Percentiles rank a stretch among this genome's conserved stretches.
Evolutionary conservation across 2,329 filamentous ascomycete genomes (phyloP).

Genomic region (Eurotiales sp.): DNA sequence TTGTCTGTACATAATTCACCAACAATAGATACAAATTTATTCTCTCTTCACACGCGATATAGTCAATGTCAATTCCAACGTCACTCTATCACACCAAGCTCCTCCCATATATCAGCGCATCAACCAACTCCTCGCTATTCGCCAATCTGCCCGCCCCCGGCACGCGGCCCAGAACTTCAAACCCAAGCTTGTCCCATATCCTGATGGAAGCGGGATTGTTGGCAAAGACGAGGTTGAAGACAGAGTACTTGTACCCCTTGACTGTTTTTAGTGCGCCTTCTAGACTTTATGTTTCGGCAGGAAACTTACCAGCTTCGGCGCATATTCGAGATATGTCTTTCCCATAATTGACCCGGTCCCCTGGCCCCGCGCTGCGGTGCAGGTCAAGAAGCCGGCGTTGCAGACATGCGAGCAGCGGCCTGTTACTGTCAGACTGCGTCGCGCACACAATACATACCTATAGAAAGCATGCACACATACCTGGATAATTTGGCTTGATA

Average conservation of each 20-base stretch:
- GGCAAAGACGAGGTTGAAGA: constrained; percentile 40
- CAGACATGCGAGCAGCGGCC: constrained; percentile 39
- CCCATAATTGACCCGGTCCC: constrained; percentile 37
- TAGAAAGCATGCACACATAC: constrained; percentile 22
- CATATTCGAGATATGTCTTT: constrained; percentile 34
- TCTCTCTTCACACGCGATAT: neutral
- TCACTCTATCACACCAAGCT: constrained; percentile 19
- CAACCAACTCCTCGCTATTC: constrained; percentile 35
- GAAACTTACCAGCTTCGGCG: constrained; percentile 35
- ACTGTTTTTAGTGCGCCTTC: neutral
- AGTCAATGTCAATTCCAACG: neutral
- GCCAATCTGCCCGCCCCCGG: constrained; percentile 32
- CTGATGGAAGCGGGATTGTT: constrained; percentile 37
- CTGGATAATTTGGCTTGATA: constrained; percentile 41
- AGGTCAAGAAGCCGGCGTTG: constrained; percentile 37
- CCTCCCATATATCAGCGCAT: constrained; percentile 37
- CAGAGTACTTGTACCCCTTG: constrained; percentile 40
- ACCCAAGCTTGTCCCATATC: constrained; percentile 38
- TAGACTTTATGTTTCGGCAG: no score
- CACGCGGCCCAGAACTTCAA: constrained; percentile 35
- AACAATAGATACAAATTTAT: neutral
- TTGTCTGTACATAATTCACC: constrained; percentile 13
- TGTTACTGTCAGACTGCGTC: no score
- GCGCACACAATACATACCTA: neutral
- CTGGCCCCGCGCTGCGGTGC: constrained; percentile 27